Base-by-base conservation (phyloP, 305 asterid genomes). In the Plantago lanceolata region DNA sequence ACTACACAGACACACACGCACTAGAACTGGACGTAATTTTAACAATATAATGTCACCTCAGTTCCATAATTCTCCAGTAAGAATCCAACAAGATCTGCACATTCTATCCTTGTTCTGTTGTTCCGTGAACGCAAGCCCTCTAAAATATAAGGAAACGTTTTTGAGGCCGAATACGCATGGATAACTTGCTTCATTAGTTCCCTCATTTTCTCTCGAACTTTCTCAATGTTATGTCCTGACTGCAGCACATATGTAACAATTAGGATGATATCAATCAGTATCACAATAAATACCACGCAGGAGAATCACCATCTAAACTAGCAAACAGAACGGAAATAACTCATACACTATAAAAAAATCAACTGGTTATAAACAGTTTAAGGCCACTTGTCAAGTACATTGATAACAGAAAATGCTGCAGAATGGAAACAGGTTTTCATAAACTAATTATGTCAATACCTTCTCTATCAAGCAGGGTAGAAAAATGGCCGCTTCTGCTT, bases 41-140 rank as follows among this genome's bases (percentile, higher is more conserved):
- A 33, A 31, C 52, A 49, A 60, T 35, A 53, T 48, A 55, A 59
- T 9, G 62, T 63, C 67, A 87, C 97, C 96, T 94, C 99, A 63
- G 93, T 69, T 75, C 76, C 89, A 76, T 90, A 84, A 78, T 86
- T 88, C 67, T 94, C 99, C 73, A 94, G 80, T 67, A 94, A 81
- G 81, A 82, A 94, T 71, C 99, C 96, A 81, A 94, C 89, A 73
- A 79, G 93, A 69, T 94, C 97, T 13, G 85, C 96, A 75, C 95
- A 83, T 65, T 94, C 99, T 59, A 94, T 88, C 73, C 99, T 85
- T 31, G 99, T 86, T 63, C 96, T 79, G 76, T 81, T 94, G 81
- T 87, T 94, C 76, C 99, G 82, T 48, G 99, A 94, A 40, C 96
- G 96, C 75, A 94, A 79, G 57, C 97, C 99, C 79, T 94, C 99